These are phyloP conservation scores for Stemphylium beticola DNA, from an alignment of 2,329 filamentous ascomycete species.

Conservation along the genomic window DNA sequence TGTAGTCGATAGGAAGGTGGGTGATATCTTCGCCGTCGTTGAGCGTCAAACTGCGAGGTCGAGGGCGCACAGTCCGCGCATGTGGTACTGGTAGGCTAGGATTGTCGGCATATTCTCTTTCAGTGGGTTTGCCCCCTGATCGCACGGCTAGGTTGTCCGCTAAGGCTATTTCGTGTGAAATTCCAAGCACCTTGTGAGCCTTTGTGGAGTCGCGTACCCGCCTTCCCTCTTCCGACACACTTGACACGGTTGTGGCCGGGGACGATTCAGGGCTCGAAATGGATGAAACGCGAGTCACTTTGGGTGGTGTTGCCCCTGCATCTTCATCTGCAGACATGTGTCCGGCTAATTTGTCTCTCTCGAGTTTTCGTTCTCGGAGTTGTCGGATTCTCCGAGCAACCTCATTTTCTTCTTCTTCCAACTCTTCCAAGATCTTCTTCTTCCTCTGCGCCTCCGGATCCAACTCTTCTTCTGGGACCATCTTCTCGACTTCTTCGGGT, in stretches of 20 bases:
- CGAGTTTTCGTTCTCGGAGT: conserved; percentile 63
- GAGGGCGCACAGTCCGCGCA: conserved; percentile 26
- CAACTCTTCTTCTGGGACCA: background rate
- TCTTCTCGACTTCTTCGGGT: conserved; percentile 34
- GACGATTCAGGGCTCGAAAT: conserved; percentile 35
- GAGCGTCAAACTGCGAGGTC: conserved; percentile 41
- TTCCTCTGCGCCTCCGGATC: conserved; percentile 31
- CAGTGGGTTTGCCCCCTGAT: conserved; percentile 3
- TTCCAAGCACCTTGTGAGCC: conserved; percentile 52
- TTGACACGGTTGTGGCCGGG: conserved; percentile 43
- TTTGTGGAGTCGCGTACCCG: conserved; percentile 44
- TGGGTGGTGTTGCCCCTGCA: conserved; percentile 49
- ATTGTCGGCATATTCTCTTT: conserved; percentile 4
- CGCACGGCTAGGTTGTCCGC: conserved; percentile 19
- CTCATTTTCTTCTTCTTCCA: conserved; percentile 58
- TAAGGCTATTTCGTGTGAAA: conserved; percentile 31
- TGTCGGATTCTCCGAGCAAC: conserved; percentile 65
- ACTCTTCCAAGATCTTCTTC: conserved; percentile 40
- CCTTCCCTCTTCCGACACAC: conserved; percentile 32
- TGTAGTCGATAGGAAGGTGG: conserved; percentile 50
- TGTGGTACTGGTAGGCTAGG: conserved; percentile 15
- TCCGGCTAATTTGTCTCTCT: conserved; percentile 54
- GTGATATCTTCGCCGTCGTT: conserved; percentile 44
- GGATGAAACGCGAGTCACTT: conserved; percentile 44
- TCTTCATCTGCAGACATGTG: conserved; percentile 44